Percentiles rank a stretch among this genome's conserved stretches.
Evolutionary conservation across 176 grass and related monocot genomes (phyloP).

Genomic region (Phoenix roebelenii): DNA sequence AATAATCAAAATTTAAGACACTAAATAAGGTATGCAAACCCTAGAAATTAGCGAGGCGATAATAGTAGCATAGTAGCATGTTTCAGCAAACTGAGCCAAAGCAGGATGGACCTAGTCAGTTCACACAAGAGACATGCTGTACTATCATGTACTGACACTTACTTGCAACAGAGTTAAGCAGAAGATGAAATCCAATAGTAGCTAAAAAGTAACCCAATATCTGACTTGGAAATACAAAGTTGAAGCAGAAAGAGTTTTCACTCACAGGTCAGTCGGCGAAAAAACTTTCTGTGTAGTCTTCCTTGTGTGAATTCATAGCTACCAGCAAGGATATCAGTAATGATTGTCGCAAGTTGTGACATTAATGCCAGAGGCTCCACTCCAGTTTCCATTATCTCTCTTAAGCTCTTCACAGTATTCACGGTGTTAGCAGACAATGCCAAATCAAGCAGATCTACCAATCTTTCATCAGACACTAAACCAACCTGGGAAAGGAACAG

Average conservation of each 20-base stretch:
- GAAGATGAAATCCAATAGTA: no score
- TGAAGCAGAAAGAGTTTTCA: slow-evolving; percentile 2
- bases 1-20: slow-evolving; percentile 23
- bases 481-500: slow-evolving; percentile 54
- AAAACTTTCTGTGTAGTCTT: slow-evolving; percentile 56
- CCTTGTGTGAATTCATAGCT: slow-evolving; percentile 57
- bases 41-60: no score
- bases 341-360: slow-evolving; percentile 91
- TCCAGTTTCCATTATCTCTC: slow-evolving; percentile 78
- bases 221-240: background rate
- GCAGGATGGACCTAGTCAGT: no score
- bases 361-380: slow-evolving; percentile 84
- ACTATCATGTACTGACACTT: no score
- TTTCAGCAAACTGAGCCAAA: no score
- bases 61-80: no score
- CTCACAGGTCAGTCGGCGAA: slow-evolving; percentile 53
- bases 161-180: no score
- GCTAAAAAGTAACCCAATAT: no score
- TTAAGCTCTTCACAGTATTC: slow-evolving; percentile 67
- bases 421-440: slow-evolving; percentile 73
- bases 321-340: slow-evolving; percentile 92
- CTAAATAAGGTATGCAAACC: slow-evolving; percentile 4
- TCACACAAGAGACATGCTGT: no score
- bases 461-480: slow-evolving; percentile 75
- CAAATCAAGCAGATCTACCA: slow-evolving; percentile 84